Conservation (phyloP, 1,139 yeast species). For the Pichia sp. region DNA sequence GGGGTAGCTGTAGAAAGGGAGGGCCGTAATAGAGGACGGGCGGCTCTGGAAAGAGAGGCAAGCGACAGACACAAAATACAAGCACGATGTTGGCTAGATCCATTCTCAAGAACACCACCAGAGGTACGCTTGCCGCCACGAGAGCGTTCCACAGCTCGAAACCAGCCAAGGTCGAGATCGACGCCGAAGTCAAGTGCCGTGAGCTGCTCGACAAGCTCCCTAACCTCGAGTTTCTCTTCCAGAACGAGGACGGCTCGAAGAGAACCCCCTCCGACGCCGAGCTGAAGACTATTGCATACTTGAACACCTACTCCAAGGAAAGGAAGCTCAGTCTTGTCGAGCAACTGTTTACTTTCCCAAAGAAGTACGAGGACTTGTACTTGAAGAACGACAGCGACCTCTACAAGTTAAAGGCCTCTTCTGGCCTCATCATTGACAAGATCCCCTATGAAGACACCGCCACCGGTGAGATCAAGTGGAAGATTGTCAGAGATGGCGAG, state of each 20-base stretch:
- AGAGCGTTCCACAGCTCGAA: conserved; percentile 17
- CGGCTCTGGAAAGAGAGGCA: not conserved
- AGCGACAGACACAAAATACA: not conserved
- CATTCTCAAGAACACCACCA: conserved; percentile 10
- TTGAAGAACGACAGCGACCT: conserved; percentile 64
- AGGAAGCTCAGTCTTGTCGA: conserved; percentile 54
- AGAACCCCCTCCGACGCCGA: conserved; percentile 70
- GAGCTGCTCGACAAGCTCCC: conserved; percentile 41
- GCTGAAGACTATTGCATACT: conserved; percentile 68
- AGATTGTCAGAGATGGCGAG: conserved; percentile 63
- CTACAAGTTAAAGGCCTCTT: conserved; percentile 57
- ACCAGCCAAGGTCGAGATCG: conserved; percentile 19
- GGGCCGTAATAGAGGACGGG: not conserved
- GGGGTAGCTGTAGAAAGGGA: not conserved
- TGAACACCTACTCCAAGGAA: conserved; percentile 58
- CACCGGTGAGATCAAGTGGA: conserved; percentile 79
- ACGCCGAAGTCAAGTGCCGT: conserved; percentile 31
- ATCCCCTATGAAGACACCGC: conserved; percentile 77
- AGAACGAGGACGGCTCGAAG: conserved; percentile 75
- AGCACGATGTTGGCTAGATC: conserved; percentile 15
- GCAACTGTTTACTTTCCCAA: conserved; percentile 55
- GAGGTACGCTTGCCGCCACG: not conserved
- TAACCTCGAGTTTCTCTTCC: conserved; percentile 56
- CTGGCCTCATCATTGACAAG: conserved; percentile 68
- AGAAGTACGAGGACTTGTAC: conserved; percentile 56